These are phyloP conservation scores for Aureobasidium zeae DNA, from an alignment of 2,329 filamentous ascomycete genomes.

Conservation along the genomic window DNA sequence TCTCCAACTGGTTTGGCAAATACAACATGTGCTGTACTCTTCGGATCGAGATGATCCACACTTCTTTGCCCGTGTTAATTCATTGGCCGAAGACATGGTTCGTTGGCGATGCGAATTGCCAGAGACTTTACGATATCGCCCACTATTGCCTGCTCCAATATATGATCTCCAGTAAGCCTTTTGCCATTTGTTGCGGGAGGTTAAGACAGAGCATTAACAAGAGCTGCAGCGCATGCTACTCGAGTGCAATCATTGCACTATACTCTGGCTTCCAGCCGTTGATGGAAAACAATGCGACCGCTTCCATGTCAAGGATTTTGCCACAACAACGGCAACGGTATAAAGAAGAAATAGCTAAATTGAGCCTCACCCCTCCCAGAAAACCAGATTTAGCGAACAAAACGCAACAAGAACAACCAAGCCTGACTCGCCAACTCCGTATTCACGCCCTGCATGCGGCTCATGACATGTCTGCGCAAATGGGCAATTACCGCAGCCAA, in stretches of 20 bases:
- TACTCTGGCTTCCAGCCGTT: constrained; percentile 1
- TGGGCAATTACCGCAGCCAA: constrained; percentile 13
- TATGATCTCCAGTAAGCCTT: constrained; percentile 17
- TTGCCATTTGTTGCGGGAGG: too few species aligned
- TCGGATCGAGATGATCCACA: constrained; percentile 5
- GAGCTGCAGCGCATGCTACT: constrained; percentile 12
- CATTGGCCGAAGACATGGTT: constrained; percentile 1
- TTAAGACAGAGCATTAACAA: too few species aligned
- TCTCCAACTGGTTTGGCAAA: constrained; percentile 3
- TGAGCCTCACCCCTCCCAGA: too few species aligned
- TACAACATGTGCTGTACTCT: not conserved
- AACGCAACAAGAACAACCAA: too few species aligned
- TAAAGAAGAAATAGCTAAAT: too few species aligned
- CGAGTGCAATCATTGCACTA: constrained; percentile 6
- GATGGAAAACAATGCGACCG: too few species aligned
- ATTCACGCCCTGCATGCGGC: not conserved
- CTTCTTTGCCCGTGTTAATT: not conserved
- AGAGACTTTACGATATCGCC: constrained; percentile 1
- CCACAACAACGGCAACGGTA: too few species aligned
- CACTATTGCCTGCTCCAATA: constrained; percentile 10
- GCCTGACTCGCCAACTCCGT: too few species aligned
- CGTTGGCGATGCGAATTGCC: constrained; percentile 11
- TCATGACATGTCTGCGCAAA: not conserved
- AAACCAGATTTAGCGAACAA: too few species aligned
- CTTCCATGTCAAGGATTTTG: too few species aligned